A percentile compares a stretch with the other conserved stretches of the same genome.
Evolutionary conservation across 768 basidiomycete genomes (phyloP).

Genomic region (Pleurotus tuber-regium): DNA sequence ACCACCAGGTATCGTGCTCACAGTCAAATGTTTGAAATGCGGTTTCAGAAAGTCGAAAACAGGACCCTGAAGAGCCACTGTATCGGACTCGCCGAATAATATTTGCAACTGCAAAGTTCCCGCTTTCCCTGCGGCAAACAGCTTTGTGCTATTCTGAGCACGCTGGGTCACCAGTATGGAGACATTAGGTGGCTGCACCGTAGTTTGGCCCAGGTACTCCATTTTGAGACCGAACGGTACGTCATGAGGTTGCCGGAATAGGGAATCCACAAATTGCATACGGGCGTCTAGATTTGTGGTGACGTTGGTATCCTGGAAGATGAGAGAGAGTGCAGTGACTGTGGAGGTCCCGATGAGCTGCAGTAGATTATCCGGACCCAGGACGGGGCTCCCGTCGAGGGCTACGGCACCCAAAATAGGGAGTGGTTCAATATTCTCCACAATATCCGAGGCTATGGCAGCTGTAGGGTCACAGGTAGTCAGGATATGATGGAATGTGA

Average conservation of each 20-base stretch:
- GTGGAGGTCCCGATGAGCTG: constrained; percentile 21
- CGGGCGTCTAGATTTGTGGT: constrained; percentile 18
- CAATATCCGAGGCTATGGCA: constrained; percentile 26
- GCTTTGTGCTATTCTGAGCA: constrained; percentile 22
- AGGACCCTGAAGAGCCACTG: neutral
- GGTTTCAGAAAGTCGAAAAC: neutral
- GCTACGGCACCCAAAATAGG: constrained; percentile 28
- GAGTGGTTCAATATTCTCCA: constrained; percentile 21
- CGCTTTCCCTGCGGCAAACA: constrained; percentile 23
- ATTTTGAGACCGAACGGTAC: constrained; percentile 24
- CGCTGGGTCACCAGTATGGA: constrained; percentile 21
- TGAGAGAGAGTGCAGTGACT: constrained; percentile 12
- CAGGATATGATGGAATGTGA: neutral
- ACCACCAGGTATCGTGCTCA: neutral
- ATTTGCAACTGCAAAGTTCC: constrained; percentile 8
- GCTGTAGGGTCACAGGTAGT: constrained; percentile 16
- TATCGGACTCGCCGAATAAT: constrained; percentile 12
- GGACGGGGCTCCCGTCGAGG: constrained; percentile 24
- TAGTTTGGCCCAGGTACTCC: constrained; percentile 21
- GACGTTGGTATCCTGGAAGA: constrained; percentile 22
- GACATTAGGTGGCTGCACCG: constrained; percentile 12
- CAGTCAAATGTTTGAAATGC: neutral
- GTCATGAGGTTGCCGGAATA: constrained; percentile 23
- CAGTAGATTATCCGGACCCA: constrained; percentile 18
- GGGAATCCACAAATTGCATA: constrained; percentile 22